Evolutionary conservation across 306 rosid genomes (phyloP).

Genomic region (Medicago lupulina): DNA sequence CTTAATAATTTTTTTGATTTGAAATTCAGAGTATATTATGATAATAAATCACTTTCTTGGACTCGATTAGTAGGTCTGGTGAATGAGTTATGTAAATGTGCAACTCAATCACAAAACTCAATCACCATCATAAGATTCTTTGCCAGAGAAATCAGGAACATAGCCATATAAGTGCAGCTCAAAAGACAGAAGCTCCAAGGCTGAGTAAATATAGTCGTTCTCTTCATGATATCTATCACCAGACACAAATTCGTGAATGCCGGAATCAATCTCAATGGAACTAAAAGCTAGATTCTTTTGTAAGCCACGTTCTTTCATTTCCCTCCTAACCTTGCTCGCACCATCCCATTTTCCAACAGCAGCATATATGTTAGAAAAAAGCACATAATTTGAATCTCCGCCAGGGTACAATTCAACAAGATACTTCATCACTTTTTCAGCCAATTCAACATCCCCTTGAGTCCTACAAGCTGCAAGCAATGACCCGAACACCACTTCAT

Average conservation of each 20-base stretch:
- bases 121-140: constrained; percentile 49
- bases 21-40: constrained; percentile 1
- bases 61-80: constrained; percentile 18
- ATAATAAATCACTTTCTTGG: constrained; percentile 20
- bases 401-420: constrained; percentile 61
- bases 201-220: constrained; percentile 46
- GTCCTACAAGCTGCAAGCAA: constrained; percentile 88
- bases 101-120: constrained; percentile 39
- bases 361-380: constrained; percentile 83
- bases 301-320: constrained; percentile 73
- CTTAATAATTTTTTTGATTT: constrained; percentile 1
- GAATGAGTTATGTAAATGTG: background rate
- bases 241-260: constrained; percentile 74
- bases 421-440: constrained; percentile 74
- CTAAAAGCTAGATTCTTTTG: constrained; percentile 77
- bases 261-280: constrained; percentile 76
- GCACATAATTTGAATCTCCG: constrained; percentile 84
- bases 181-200: constrained; percentile 62
- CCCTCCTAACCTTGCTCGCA: constrained; percentile 68
- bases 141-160: constrained; percentile 53
- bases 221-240: constrained; percentile 75
- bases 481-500: constrained; percentile 87
- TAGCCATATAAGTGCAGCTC: constrained; percentile 72
- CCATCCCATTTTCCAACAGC: constrained; percentile 84
- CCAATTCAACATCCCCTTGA: constrained; percentile 66